These are phyloP conservation scores for Suillus brevipes DNA, from an alignment of 768 basidiomycete genomes.

Conservation along the genomic window DNA sequence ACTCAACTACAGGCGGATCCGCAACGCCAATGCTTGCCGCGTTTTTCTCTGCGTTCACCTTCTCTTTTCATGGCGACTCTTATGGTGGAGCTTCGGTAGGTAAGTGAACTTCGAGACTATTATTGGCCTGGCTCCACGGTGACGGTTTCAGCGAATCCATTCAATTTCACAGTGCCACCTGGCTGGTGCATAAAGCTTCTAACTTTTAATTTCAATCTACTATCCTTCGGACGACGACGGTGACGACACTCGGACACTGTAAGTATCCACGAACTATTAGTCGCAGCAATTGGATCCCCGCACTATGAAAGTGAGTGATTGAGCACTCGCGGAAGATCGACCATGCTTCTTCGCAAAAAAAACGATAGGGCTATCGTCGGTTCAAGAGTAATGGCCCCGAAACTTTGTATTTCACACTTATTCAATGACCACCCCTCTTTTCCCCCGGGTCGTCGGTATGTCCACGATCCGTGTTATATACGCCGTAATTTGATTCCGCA, in stretches of 20 bases:
- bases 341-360: background rate
- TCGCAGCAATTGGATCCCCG: background rate
- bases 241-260: background rate
- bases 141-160: background rate
- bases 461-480: background rate
- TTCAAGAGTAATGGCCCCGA: background rate
- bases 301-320: background rate
- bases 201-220: background rate
- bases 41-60: background rate
- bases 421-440: background rate
- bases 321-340: background rate
- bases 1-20: background rate
- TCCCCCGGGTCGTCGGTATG: background rate
- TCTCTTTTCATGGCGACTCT: background rate
- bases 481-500: background rate
- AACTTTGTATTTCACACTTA: background rate
- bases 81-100: background rate
- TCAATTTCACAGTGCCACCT: background rate
- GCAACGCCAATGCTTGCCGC: background rate
- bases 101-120: background rate
- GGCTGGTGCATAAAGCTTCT: background rate
- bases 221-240: background rate
- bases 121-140: background rate
- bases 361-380: background rate
- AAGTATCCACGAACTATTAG: background rate